Evolutionary conservation across 352 stramenopile genomes (phyloP).

Genomic region (Hyaloperonospora brassicae): DNA sequence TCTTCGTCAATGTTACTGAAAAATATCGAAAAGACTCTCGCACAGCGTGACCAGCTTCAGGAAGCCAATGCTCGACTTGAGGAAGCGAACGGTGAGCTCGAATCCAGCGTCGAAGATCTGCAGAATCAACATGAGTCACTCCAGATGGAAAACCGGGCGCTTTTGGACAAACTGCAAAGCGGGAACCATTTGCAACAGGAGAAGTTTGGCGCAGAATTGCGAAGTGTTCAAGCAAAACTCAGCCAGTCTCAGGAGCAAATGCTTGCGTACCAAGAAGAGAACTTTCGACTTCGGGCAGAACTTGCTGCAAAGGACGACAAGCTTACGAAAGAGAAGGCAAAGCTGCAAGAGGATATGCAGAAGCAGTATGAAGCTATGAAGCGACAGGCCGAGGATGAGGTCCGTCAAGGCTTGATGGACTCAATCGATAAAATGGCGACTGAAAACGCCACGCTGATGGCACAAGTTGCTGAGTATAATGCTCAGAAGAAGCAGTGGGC

Average conservation of each 20-base stretch:
- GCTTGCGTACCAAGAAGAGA: constrained; percentile 64
- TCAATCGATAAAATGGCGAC: constrained; percentile 33
- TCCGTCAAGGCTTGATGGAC: constrained; percentile 50
- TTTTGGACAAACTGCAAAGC: constrained; percentile 64
- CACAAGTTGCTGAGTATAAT: constrained; percentile 36
- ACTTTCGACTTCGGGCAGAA: constrained; percentile 45
- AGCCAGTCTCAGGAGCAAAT: constrained; percentile 61
- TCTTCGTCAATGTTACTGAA: constrained; percentile 51
- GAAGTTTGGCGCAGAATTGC: constrained; percentile 58
- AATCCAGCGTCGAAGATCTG: constrained; percentile 8
- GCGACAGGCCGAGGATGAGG: constrained; percentile 46
- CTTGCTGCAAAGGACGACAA: constrained; percentile 54
- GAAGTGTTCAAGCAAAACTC: constrained; percentile 52
- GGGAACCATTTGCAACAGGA: constrained; percentile 62
- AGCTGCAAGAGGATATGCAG: constrained; percentile 46
- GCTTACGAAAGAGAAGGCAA: constrained; percentile 42
- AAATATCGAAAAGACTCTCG: constrained; percentile 64
- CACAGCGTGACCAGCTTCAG: constrained; percentile 58
- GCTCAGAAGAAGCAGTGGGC: constrained; percentile 45
- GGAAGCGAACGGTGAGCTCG: constrained; percentile 41
- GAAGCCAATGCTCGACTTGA: constrained; percentile 43
- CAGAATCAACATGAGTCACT: constrained; percentile 38
- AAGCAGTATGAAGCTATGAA: constrained; percentile 54
- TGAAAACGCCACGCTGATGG: constrained; percentile 39
- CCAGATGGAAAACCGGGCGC: constrained; percentile 25